Evolutionary conservation across 129 eudicot genomes (phyloP), one percentile per base, ranked within the genome.

Genomic region (Centaurea solstitialis): DNA sequence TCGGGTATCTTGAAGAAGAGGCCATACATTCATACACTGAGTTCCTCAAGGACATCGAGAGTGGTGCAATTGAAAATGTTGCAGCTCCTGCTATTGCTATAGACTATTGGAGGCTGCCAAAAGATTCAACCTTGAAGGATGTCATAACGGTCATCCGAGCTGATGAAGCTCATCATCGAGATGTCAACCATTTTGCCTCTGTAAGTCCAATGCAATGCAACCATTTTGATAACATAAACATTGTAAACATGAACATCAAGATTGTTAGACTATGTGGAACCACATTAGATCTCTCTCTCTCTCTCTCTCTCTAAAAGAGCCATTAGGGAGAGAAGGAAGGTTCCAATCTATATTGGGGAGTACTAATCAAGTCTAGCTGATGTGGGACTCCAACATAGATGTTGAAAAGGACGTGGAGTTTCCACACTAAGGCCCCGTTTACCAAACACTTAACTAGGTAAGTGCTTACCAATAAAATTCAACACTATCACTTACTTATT

Each of bases 151-250:
- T 95, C 10, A 92, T 95, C 47, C 92, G 99, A 72, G 99, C 99
- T 82, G 99, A 95, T 84, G 99, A 95, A 88, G 99, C 99, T 89
- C 99, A 95, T 77, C 99, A 95, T 82, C 94, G 99, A 6, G 99
- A 95, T 84, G 99, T 95, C 80, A 95, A 95, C 79, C 99, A 95
- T 76, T 95, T 95, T 76, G 99, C 99, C 77, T 95, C 99, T 40
- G 99, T 95, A 81, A 92, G 99, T 89, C 43, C 17, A 40, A 10
- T 22, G 37, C 40, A 12, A 20, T 80, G n/a, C n/a, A n/a, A n/a
- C 21, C 73, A 4, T 30, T 12, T 57, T n/a, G 9, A 17, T 17
- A 53, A 53, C 21, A 57, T 57, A 57, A 57, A 57, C 22, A 57
- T 57, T n/a, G 21, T 33, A 15, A 9, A 17, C 3, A 70, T 70